phyloP scores from a whole-genome alignment of 2,329 filamentous ascomycete species.

The Nigrospora sphaerica region DNA sequence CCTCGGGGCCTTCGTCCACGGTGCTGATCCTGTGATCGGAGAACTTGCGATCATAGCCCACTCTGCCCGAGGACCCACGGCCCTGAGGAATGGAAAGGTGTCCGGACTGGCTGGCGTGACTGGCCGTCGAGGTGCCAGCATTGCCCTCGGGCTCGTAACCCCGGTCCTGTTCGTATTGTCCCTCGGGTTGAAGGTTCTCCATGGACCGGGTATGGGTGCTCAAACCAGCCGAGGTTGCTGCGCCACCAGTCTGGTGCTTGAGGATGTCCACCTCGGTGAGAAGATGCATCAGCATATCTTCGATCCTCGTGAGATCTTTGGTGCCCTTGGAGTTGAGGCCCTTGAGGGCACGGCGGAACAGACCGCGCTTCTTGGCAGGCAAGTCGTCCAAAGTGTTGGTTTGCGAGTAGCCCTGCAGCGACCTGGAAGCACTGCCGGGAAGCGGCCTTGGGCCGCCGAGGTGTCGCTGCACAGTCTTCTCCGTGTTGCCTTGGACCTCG shows the following conservation, averaged over 20 bases:
- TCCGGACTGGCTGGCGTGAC: slow-evolving; percentile 67
- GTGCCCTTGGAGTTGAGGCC: slow-evolving; percentile 82
- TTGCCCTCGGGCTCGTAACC: slow-evolving; percentile 82
- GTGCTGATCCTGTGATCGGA: slow-evolving; percentile 84
- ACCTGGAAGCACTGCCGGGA: slow-evolving; percentile 58
- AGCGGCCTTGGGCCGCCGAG: slow-evolving; percentile 82
- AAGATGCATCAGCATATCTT: slow-evolving; percentile 86
- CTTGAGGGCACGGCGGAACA: slow-evolving; percentile 92
- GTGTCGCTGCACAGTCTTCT: slow-evolving; percentile 73
- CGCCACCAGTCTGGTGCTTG: slow-evolving; percentile 51
- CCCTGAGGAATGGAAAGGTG: slow-evolving; percentile 58
- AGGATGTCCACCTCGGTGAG: slow-evolving; percentile 85
- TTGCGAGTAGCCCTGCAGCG: slow-evolving; percentile 45
- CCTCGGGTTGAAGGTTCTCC: slow-evolving; percentile 57
- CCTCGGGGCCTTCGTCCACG: slow-evolving; percentile 76
- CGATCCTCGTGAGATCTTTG: slow-evolving; percentile 81
- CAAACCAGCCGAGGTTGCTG: slow-evolving; percentile 19
- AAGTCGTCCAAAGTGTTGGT: slow-evolving; percentile 47
- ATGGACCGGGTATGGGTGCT: slow-evolving; percentile 56
- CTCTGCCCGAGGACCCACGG: slow-evolving; percentile 35
- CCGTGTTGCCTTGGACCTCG: slow-evolving; percentile 80
- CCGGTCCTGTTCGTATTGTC: slow-evolving; percentile 59
- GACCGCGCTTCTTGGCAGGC: slow-evolving; percentile 76
- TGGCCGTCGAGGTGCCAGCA: slow-evolving; percentile 67
- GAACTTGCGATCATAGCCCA: slow-evolving; percentile 46